Evolutionary conservation across 2,329 filamentous ascomycete species (phyloP).

Genomic region (Aureobasidium sp.): DNA sequence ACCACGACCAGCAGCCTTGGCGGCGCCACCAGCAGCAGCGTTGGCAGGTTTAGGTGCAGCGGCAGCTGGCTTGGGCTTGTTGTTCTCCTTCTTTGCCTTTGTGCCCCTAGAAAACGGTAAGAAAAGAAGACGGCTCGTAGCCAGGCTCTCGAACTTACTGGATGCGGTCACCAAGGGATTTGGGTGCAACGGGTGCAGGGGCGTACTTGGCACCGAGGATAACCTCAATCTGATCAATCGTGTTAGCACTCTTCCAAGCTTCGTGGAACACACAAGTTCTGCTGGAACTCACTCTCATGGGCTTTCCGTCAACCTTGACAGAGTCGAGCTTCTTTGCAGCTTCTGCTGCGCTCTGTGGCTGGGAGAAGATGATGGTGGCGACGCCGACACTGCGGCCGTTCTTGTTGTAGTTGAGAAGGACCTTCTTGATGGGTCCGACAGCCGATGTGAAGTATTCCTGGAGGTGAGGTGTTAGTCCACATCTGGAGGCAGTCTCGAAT

Average conservation of each 20-base stretch:
- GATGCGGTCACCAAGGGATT: slow-evolving; percentile 76
- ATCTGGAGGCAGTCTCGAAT: slow-evolving; percentile 11
- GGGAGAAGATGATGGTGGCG: slow-evolving; percentile 80
- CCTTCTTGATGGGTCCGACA: slow-evolving; percentile 83
- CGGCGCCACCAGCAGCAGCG: slow-evolving; percentile 59
- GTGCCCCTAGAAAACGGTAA: slow-evolving; percentile 24
- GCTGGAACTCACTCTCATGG: slow-evolving; percentile 68
- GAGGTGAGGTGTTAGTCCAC: slow-evolving; percentile 56
- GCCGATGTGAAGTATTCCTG: slow-evolving; percentile 96
- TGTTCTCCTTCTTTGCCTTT: slow-evolving; percentile 29
- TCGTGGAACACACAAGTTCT: neutral
- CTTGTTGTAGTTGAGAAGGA: slow-evolving; percentile 87
- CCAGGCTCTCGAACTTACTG: slow-evolving; percentile 47
- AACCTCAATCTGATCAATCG: slow-evolving; percentile 70
- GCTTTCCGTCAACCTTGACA: slow-evolving; percentile 78
- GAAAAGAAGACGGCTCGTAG: slow-evolving; percentile 17
- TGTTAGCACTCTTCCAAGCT: slow-evolving; percentile 15
- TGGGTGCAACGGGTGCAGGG: slow-evolving; percentile 60
- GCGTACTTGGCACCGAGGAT: slow-evolving; percentile 71
- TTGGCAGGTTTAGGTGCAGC: slow-evolving; percentile 54
- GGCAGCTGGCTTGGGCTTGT: slow-evolving; percentile 20
- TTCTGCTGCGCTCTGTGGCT: slow-evolving; percentile 73
- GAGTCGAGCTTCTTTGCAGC: slow-evolving; percentile 81
- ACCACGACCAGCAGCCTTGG: slow-evolving; percentile 41
- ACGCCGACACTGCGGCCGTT: slow-evolving; percentile 87